Percentiles rank a stretch among this genome's conserved stretches.
phyloP scores from a whole-genome alignment of 208 protist species.

The Wallacemonas sp. region DNA sequence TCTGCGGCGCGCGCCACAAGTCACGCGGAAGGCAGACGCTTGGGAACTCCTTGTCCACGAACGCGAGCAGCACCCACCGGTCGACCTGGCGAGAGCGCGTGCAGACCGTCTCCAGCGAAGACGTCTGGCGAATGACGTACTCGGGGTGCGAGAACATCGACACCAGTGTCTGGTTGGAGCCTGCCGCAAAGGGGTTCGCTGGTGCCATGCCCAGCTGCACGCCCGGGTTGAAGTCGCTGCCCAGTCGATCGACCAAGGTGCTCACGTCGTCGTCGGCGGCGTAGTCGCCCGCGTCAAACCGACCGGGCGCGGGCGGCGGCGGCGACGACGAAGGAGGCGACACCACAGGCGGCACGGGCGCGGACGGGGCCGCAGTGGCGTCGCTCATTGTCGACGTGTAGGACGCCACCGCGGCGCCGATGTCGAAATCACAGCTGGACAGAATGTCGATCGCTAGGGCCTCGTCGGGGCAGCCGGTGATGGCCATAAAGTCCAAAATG shows the following conservation, averaged over 20 bases:
- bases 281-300: too few relatives aligned
- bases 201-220: constrained; percentile 15
- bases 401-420: constrained; percentile 37
- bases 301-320: too few relatives aligned
- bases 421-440: constrained; percentile 56
- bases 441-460: constrained; percentile 64
- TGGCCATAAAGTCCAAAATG: constrained; percentile 72
- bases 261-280: too few relatives aligned
- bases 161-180: constrained; percentile 24
- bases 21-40: constrained; percentile 73
- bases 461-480: constrained; percentile 52
- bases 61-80: constrained; percentile 67
- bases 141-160: constrained; percentile 42
- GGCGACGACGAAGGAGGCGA: too few relatives aligned
- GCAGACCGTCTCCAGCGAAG: constrained; percentile 49
- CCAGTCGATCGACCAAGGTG: neutral
- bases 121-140: constrained; percentile 47
- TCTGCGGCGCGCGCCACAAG: constrained; percentile 56
- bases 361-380: too few relatives aligned
- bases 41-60: constrained; percentile 55
- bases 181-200: constrained; percentile 21
- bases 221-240: constrained; percentile 8
- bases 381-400: constrained; percentile 24
- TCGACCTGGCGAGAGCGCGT: constrained; percentile 28
- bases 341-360: too few relatives aligned